Evolutionary conservation across 2,329 filamentous ascomycete genomes (phyloP).

Genomic region (Aspergillus cejpii): DNA sequence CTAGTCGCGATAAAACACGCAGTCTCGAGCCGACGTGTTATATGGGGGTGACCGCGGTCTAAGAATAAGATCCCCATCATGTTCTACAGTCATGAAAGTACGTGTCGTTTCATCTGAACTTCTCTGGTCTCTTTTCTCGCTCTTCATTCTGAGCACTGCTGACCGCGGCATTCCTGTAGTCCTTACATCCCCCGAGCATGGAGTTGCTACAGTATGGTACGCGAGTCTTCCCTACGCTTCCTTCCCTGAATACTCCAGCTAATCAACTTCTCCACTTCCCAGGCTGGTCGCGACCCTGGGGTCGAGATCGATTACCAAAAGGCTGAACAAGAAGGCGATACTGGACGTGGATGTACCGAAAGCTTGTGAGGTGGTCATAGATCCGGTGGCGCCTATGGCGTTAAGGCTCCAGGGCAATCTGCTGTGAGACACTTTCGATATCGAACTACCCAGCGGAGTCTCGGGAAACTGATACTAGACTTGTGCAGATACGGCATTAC

Average conservation of each 20-base stretch:
- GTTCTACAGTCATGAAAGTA: conserved; percentile 96
- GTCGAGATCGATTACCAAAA: conserved; percentile 61
- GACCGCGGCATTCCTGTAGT: conserved; percentile 42
- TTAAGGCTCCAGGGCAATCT: conserved; percentile 83
- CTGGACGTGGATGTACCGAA: conserved; percentile 78
- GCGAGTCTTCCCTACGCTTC: conserved; percentile 16
- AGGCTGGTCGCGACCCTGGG: conserved; percentile 92
- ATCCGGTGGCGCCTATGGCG: conserved; percentile 80
- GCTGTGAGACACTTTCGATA: conserved; percentile 46
- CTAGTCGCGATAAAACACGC: not conserved
- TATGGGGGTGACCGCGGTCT: no score
- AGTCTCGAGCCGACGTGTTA: no score
- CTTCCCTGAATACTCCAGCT: not conserved
- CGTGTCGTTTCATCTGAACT: conserved; percentile 26
- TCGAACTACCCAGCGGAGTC: not conserved
- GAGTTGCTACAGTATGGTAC: conserved; percentile 90
- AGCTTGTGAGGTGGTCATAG: conserved; percentile 81
- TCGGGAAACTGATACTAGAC: conserved; percentile 3
- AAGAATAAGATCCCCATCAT: conserved; percentile 43
- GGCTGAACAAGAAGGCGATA: conserved; percentile 77
- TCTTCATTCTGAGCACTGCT: not conserved
- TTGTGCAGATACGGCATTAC: conserved; percentile 65
- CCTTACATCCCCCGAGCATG: conserved; percentile 78
- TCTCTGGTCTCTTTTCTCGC: conserved; percentile 16
- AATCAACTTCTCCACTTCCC: not conserved